A percentile compares a stretch with the other conserved stretches of the same genome.
Conservation (phyloP, 768 basidiomycete genomes). For the Boletus rubroflammeus region DNA sequence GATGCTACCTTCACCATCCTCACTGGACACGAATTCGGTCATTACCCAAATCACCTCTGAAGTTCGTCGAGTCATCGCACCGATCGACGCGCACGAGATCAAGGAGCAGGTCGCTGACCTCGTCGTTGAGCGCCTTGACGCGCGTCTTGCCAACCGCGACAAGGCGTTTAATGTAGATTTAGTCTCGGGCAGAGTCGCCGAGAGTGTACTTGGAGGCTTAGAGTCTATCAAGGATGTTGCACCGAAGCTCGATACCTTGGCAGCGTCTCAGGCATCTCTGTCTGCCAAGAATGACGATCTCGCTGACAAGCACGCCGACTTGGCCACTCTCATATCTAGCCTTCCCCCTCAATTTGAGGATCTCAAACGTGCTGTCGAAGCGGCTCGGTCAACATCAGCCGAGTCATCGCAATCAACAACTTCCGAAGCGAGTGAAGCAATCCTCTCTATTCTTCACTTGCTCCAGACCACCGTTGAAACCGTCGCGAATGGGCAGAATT, state of each 20-base stretch:
- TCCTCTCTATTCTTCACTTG: conserved; percentile 37
- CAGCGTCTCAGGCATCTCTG: conserved; percentile 41
- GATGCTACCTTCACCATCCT: conserved; percentile 45
- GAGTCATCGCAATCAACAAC: conserved; percentile 17
- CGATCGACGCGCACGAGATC: conserved; percentile 80
- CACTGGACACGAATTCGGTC: conserved; percentile 53
- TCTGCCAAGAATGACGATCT: conserved; percentile 38
- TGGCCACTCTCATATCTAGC: conserved; percentile 40
- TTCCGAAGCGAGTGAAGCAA: conserved; percentile 17
- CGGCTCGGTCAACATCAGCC: conserved; percentile 22
- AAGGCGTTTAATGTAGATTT: conserved; percentile 61
- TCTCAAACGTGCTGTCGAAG: conserved; percentile 42
- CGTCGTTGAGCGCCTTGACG: conserved; percentile 81
- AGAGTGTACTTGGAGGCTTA: conserved; percentile 46
- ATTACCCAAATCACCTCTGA: conserved; percentile 61
- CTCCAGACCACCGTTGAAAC: conserved; percentile 50
- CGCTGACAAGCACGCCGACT: conserved; percentile 37
- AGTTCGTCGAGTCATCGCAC: conserved; percentile 66
- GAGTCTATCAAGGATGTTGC: conserved; percentile 41
- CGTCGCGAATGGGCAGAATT: conserved; percentile 50
- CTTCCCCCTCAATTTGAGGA: conserved; percentile 47
- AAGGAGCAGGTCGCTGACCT: conserved; percentile 88
- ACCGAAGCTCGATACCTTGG: conserved; percentile 39
- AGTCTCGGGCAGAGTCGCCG: conserved; percentile 52
- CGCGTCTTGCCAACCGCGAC: conserved; percentile 75